phyloP scores from a whole-genome alignment of 2,329 filamentous ascomycete species.

The Capronia epimyces region DNA sequence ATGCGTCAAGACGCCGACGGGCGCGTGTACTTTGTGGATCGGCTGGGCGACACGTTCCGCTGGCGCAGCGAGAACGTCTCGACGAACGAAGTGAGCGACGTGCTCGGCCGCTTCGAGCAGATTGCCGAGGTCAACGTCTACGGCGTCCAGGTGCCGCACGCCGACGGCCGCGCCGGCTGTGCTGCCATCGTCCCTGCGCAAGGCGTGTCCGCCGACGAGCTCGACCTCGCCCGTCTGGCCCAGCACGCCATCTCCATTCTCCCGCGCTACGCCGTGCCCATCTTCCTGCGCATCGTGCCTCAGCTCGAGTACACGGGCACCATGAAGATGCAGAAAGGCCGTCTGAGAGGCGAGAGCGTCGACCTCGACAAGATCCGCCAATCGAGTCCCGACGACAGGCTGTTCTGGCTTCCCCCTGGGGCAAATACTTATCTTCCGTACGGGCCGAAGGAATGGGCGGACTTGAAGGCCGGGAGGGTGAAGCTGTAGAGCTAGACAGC shows the following conservation, averaged over 20 bases:
- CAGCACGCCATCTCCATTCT: conserved; percentile 55
- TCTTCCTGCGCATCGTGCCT: conserved; percentile 62
- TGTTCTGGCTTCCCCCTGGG: conserved; percentile 28
- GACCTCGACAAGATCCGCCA: conserved; percentile 23
- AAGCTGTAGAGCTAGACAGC: conserved; percentile 19
- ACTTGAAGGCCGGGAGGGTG: conserved; percentile 28
- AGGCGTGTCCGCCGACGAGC: conserved; percentile 40
- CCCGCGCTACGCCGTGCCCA: conserved; percentile 68
- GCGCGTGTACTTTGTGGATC: conserved; percentile 70
- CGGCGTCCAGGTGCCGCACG: conserved; percentile 69
- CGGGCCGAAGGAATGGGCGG: conserved; percentile 23
- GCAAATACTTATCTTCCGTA: conserved; percentile 23
- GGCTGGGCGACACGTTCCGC: conserved; percentile 51
- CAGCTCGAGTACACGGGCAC: conserved; percentile 62
- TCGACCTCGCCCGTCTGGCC: conserved; percentile 58
- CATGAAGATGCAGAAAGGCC: conserved; percentile 74
- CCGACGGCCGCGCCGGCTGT: conserved; percentile 79
- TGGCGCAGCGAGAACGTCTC: conserved; percentile 76
- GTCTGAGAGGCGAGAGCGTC: conserved; percentile 41
- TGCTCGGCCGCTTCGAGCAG: conserved; percentile 59
- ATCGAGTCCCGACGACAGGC: conserved; percentile 16
- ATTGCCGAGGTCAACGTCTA: conserved; percentile 81
- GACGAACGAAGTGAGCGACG: conserved; percentile 71
- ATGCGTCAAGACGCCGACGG: conserved; percentile 67
- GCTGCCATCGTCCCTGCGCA: conserved; percentile 53